Base-by-base conservation (phyloP, 176 grass and related monocot species). In the Pontederia crassipes region DNA sequence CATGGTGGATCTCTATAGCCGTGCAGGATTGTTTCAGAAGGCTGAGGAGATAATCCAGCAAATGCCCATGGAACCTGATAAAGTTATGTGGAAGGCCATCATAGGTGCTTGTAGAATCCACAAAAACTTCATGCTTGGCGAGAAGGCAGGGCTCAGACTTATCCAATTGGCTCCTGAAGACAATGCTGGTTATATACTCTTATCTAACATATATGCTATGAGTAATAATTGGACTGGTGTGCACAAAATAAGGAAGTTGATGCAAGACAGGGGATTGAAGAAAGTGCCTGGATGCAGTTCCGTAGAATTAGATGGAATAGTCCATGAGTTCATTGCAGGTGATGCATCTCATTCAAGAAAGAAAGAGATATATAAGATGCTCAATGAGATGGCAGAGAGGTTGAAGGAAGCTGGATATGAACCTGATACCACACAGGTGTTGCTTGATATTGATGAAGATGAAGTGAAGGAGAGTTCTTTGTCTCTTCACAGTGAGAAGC, bases 1-100 rank as follows among this genome's bases (percentile, higher is more conserved):
- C 52, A 84, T 89, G 74, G 85, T 89, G 49, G 85, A 89, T 78
- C 85, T 89, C 61, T 84, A 77, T 2, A 74, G 80, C 18, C 74
- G 81, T 72, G 61, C 85, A 62, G 85, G 85, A 48, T 56, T 89
- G 48, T 70, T 89, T 0, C 66, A 65, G 14, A 80, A 60, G 49
- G 85, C 74, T 2, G 58, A 61, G 58, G 58, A 61, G 58, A 16
- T 61, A 8, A 61, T 61, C 11, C 28, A 61, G 1, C 58, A 2
- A 45, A 61, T 61, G 58, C 58, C 58, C 1, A 61, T 61, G 29
- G 28, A 61, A 45, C 58, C 58, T 45, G 58, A 61, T 45, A 61
- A 61, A 61, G 58, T 61, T 2, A 61, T 61, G 58, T 61, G 58
- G 58, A 61, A 61, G 11, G 58, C 58, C 29, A 40, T 61, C 15